Percentiles rank a stretch among this genome's conserved stretches.
Conservation (phyloP, 352 stramenopile genomes). For the Phytopythium sindhum region DNA sequence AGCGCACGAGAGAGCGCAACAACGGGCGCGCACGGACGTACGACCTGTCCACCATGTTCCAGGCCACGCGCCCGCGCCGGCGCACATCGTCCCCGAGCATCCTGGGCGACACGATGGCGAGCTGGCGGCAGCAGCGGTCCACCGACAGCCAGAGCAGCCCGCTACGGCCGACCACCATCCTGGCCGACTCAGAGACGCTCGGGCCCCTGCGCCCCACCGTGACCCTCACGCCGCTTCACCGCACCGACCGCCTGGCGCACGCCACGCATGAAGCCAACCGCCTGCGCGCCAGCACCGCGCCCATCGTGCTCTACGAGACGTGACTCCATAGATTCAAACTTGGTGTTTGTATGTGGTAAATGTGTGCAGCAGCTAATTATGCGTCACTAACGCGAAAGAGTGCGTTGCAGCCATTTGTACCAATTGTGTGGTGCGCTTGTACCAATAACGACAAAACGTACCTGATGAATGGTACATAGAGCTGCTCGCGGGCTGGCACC, state of each 20-base stretch:
- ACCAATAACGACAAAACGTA: not conserved
- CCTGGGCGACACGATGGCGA: slow-evolving; percentile 24
- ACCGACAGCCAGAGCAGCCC: slow-evolving; percentile 10
- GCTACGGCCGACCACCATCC: slow-evolving; percentile 29
- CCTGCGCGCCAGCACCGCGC: slow-evolving; percentile 19
- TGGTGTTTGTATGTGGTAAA: slow-evolving; percentile 1
- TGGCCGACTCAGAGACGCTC: slow-evolving; percentile 37
- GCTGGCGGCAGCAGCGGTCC: slow-evolving; percentile 25
- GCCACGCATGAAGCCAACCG: slow-evolving; percentile 16
- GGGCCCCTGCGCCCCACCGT: slow-evolving; percentile 2
- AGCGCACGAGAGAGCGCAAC: not conserved
- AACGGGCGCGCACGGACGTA: slow-evolving; percentile 5
- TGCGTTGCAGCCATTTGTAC: not conserved
- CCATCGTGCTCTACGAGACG: slow-evolving; percentile 30
- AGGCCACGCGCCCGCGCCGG: not conserved
- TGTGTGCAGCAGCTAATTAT: not conserved
- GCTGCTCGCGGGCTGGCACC: not conserved
- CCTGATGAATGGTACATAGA: not conserved
- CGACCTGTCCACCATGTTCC: slow-evolving; percentile 8
- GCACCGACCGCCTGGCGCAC: slow-evolving; percentile 13
- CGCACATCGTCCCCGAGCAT: slow-evolving; percentile 13
- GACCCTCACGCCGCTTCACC: slow-evolving; percentile 9
- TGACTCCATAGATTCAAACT: not conserved
- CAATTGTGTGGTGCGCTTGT: not conserved
- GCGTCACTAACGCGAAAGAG: not conserved